phyloP scores from a whole-genome alignment of 2,329 filamentous ascomycete species.

The Plectosphaerella cucumerina region DNA sequence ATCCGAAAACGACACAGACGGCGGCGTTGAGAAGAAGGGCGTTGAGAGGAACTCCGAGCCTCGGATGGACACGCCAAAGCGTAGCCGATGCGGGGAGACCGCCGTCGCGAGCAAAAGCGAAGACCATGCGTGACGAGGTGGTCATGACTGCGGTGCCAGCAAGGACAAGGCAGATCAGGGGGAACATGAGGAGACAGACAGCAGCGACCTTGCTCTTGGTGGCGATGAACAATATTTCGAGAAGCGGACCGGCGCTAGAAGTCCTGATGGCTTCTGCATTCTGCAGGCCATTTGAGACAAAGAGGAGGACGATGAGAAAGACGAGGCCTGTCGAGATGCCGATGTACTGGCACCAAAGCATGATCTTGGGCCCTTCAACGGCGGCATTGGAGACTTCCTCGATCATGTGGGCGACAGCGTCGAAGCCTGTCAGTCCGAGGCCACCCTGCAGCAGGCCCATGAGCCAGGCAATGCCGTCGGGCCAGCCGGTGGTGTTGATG shows the following conservation, averaged over 20 bases:
- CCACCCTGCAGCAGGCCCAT: slow-evolving; percentile 37
- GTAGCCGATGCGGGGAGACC: slow-evolving; percentile 59
- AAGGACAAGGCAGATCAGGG: slow-evolving; percentile 59
- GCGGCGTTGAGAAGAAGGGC: slow-evolving; percentile 56
- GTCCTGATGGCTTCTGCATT: slow-evolving; percentile 52
- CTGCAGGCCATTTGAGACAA: slow-evolving; percentile 44
- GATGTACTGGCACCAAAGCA: slow-evolving; percentile 54
- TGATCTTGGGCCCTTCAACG: slow-evolving; percentile 34
- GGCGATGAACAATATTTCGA: slow-evolving; percentile 60
- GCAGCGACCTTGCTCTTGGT: slow-evolving; percentile 58
- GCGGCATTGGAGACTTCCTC: slow-evolving; percentile 38
- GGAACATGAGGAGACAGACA: slow-evolving; percentile 63
- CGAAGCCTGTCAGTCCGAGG: slow-evolving; percentile 32
- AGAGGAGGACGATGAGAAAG: slow-evolving; percentile 60
- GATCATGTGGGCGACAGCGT: slow-evolving; percentile 22
- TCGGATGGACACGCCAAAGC: slow-evolving; percentile 58
- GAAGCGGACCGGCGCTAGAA: slow-evolving; percentile 51
- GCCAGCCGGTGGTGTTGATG: slow-evolving; percentile 39
- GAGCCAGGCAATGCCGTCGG: slow-evolving; percentile 41
- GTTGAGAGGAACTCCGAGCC: slow-evolving; percentile 62
- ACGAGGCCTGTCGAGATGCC: slow-evolving; percentile 59
- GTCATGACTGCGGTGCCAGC: slow-evolving; percentile 62
- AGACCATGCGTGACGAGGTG: slow-evolving; percentile 62
- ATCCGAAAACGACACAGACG: slow-evolving; percentile 63
- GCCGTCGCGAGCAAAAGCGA: slow-evolving; percentile 64